A percentile compares a stretch with the other conserved stretches of the same genome.
Conservation (phyloP, 768 basidiomycete species). For the Kwoniella dejecticola region DNA sequence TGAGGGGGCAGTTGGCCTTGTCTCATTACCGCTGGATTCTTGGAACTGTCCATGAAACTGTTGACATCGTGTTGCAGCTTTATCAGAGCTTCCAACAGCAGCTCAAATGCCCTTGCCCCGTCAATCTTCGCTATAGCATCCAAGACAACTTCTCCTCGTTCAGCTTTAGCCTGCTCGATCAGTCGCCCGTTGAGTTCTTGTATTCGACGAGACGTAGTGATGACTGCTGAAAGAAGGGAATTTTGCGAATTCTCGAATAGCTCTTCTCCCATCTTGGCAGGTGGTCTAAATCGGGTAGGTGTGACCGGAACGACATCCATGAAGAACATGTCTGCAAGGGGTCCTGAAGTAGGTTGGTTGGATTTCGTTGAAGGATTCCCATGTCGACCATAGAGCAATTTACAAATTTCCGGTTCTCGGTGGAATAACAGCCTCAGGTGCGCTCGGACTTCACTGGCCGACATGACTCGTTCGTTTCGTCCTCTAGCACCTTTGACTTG, state of each 20-base stretch:
- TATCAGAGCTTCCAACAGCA: conserved; percentile 76
- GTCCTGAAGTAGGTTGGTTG: conserved; percentile 14
- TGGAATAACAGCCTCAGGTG: conserved; percentile 85
- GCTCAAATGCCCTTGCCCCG: conserved; percentile 62
- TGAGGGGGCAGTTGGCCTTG: conserved; percentile 87
- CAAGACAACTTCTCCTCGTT: conserved; percentile 52
- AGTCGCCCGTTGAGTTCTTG: conserved; percentile 70
- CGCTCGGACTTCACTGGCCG: conserved; percentile 89
- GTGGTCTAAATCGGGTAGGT: conserved; percentile 93
- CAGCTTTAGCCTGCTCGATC: conserved; percentile 34
- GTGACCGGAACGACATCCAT: conserved; percentile 86
- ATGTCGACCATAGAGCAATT: conserved; percentile 87
- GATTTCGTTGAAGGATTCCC: conserved; percentile 65
- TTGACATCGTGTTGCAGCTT: conserved; percentile 94
- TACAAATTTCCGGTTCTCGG: conserved; percentile 79
- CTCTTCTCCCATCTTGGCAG: conserved; percentile 84
- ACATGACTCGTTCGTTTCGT: conserved; percentile 84
- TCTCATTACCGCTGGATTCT: conserved; percentile 82
- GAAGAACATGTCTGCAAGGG: conserved; percentile 89
- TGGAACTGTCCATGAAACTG: conserved; percentile 93
- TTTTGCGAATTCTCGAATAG: conserved; percentile 97
- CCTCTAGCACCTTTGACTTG: conserved; percentile 74
- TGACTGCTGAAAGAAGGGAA: conserved; percentile 76
- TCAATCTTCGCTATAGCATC: conserved; percentile 65
- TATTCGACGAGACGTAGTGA: conserved; percentile 73